These are phyloP conservation scores for Vitellaria paradoxa DNA, from an alignment of 179 eudicot species.

Conservation along the genomic window DNA sequence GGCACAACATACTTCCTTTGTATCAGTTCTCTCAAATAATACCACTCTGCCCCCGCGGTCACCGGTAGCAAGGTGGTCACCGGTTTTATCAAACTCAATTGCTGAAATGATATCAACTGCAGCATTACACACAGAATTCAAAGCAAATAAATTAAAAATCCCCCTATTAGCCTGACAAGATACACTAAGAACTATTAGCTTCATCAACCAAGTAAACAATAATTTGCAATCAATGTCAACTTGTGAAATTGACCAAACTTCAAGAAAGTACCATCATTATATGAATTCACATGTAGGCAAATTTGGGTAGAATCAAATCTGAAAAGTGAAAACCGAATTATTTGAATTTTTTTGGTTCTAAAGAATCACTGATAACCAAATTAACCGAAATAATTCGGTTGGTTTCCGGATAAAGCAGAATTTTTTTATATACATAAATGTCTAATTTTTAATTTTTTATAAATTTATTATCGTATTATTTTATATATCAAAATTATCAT, in stretches of 20 bases:
- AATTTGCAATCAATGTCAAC: not conserved
- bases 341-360: too few species aligned
- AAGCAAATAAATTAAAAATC: constrained; percentile 10
- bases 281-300: too few species aligned
- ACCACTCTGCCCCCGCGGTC: constrained; percentile 71
- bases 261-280: not conserved
- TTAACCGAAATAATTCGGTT: too few species aligned
- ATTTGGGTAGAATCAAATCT: too few species aligned
- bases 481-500: too few species aligned
- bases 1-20: constrained; percentile 35
- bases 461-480: too few species aligned
- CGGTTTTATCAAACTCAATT: constrained; percentile 65
- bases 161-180: not conserved
- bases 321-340: too few species aligned
- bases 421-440: too few species aligned
- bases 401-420: too few species aligned
- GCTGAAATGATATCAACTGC: constrained; percentile 75
- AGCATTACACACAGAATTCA: constrained; percentile 16
- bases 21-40: constrained; percentile 51
- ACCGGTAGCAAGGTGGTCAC: constrained; percentile 67
- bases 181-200: not conserved
- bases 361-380: too few species aligned
- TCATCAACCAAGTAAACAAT: not conserved
- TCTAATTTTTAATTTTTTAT: too few species aligned
- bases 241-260: not conserved